phyloP scores from a whole-genome alignment of 495 filamentous ascomycete species.

The Lophiotrema nucula region DNA sequence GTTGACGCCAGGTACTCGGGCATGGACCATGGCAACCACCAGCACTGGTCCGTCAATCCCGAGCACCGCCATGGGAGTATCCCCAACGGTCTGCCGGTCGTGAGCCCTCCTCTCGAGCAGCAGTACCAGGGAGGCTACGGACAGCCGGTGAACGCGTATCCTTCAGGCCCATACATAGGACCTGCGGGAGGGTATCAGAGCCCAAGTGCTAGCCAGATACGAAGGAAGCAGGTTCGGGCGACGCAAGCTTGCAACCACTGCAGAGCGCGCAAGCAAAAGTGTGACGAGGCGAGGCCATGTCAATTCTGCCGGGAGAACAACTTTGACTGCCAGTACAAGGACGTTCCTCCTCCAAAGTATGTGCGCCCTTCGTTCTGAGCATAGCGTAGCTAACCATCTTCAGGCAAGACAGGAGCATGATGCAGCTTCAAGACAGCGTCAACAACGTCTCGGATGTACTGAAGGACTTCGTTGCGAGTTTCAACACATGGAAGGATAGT shows the following conservation, averaged over 20 bases:
- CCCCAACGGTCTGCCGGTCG: constrained; percentile 22
- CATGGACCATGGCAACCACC: constrained; percentile 30
- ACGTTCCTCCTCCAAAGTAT: constrained; percentile 67
- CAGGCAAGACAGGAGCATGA: constrained; percentile 46
- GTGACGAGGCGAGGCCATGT: constrained; percentile 56
- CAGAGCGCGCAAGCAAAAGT: constrained; percentile 68
- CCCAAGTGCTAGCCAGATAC: constrained; percentile 4
- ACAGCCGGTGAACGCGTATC: not conserved
- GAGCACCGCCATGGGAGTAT: constrained; percentile 27
- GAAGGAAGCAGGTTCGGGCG: constrained; percentile 42
- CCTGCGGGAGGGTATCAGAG: not conserved
- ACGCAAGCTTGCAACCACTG: constrained; percentile 65
- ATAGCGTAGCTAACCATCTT: not conserved
- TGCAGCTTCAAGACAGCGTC: constrained; percentile 35
- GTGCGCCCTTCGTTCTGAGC: constrained; percentile 29
- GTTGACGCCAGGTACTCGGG: constrained; percentile 12
- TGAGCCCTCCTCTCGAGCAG: constrained; percentile 15
- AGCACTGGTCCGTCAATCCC: constrained; percentile 12
- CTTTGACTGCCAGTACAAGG: constrained; percentile 62
- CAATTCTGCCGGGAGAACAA: constrained; percentile 53
- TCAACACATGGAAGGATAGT: constrained; percentile 17
- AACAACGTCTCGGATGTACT: constrained; percentile 20
- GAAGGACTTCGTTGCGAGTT: constrained; percentile 8
- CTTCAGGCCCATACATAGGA: constrained; percentile 5
- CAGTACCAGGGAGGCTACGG: constrained; percentile 17